Percentiles rank a stretch among this genome's conserved stretches.
Conservation (phyloP, 306 rosid species). For the Malus orientalis region DNA sequence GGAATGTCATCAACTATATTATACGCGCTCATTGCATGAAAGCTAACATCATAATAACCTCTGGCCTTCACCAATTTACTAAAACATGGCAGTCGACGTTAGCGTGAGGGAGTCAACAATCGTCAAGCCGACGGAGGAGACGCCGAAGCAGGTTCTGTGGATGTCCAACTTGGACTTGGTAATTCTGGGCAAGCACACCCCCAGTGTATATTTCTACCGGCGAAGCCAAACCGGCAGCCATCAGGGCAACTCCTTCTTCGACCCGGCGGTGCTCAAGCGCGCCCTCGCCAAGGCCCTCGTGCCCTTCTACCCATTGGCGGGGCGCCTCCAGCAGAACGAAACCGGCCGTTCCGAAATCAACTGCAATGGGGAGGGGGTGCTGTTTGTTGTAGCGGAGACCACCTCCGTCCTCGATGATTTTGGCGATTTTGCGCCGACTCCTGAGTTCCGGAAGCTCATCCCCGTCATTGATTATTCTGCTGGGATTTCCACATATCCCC, state of each 20-base stretch:
- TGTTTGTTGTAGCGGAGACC: constrained; percentile 65
- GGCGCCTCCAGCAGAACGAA: constrained; percentile 54
- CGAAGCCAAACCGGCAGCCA: constrained; percentile 19
- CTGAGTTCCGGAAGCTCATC: constrained; percentile 64
- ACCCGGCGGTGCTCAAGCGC: constrained; percentile 33
- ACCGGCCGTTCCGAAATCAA: constrained; percentile 71
- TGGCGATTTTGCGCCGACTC: constrained; percentile 80
- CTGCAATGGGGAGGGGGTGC: constrained; percentile 66
- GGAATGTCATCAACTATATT: too few relatives aligned
- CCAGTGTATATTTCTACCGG: constrained; percentile 69
- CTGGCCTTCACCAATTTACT: too few relatives aligned
- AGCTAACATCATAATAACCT: too few relatives aligned
- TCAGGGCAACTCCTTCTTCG: constrained; percentile 33
- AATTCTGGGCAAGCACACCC: constrained; percentile 59
- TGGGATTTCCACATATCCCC: constrained; percentile 57
- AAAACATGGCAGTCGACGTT: constrained; percentile 38
- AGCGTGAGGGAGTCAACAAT: constrained; percentile 52
- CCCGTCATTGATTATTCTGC: constrained; percentile 63
- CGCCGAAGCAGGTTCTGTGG: constrained; percentile 49
- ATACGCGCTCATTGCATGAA: too few relatives aligned
- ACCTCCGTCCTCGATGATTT: constrained; percentile 46
- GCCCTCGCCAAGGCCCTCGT: constrained; percentile 63
- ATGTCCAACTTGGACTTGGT: constrained; percentile 74
- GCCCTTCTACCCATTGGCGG: constrained; percentile 78
- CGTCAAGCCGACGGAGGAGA: constrained; percentile 64